Percentiles rank a stretch among this genome's conserved stretches.
Conservation (phyloP, 2,329 filamentous ascomycete genomes). For the Cercospora zeina region DNA sequence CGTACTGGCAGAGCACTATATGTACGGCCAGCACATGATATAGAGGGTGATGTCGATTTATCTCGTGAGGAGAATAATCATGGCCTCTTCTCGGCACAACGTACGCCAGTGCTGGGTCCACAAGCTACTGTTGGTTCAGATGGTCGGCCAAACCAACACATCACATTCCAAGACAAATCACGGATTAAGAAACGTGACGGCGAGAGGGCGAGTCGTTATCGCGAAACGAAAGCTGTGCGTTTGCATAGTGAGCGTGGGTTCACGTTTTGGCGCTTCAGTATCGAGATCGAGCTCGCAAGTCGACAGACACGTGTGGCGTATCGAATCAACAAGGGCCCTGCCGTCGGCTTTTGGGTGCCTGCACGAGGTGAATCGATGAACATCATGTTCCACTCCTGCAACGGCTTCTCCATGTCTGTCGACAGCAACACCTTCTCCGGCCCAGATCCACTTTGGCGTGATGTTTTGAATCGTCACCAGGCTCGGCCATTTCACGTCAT, state of each 20-base stretch:
- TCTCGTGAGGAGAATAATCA: constrained; percentile 77
- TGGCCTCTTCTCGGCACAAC: constrained; percentile 70
- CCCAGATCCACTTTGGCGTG: constrained; percentile 94
- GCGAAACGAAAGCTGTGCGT: constrained; percentile 65
- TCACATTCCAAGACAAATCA: constrained; percentile 46
- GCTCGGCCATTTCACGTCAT: constrained; percentile 94
- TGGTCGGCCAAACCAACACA: constrained; percentile 35
- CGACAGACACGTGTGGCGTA: constrained; percentile 87
- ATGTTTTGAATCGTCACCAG: constrained; percentile 91
- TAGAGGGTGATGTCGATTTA: constrained; percentile 75
- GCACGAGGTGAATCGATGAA: constrained; percentile 85
- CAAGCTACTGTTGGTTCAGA: constrained; percentile 31
- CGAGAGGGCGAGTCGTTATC: constrained; percentile 76
- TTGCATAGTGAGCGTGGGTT: constrained; percentile 82
- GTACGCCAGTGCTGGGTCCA: constrained; percentile 38
- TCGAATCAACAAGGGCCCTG: constrained; percentile 87
- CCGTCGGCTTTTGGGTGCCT: constrained; percentile 92
- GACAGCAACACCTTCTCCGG: constrained; percentile 80
- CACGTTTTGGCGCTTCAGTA: constrained; percentile 96
- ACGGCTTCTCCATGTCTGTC: constrained; percentile 83
- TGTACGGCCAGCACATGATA: constrained; percentile 82
- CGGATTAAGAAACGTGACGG: constrained; percentile 65
- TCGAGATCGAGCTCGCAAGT: constrained; percentile 81
- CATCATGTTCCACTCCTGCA: constrained; percentile 98
- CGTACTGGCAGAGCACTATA: constrained; percentile 83